These are phyloP conservation scores for Aspergillus hancockii DNA, from an alignment of 495 filamentous ascomycete species.

Conservation along the genomic window DNA sequence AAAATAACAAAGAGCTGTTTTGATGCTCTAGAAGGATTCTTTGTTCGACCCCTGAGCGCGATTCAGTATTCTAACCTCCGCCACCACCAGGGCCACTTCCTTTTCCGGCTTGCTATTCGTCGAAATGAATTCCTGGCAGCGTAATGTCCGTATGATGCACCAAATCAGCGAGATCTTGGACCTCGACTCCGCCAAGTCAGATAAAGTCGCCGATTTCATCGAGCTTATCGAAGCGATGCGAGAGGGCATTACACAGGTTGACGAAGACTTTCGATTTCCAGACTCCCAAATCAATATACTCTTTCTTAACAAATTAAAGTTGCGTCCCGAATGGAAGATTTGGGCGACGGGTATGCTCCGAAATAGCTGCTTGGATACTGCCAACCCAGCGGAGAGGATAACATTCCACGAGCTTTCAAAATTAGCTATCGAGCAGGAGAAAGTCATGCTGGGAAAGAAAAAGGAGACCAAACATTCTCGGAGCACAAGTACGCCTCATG, in stretches of 20 bases:
- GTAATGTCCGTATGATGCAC: conserved; percentile 32
- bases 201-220: conserved; percentile 29
- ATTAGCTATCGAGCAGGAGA: conserved; percentile 27
- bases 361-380: conserved; percentile 23
- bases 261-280: conserved; percentile 28
- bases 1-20: background rate
- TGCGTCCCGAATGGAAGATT: conserved; percentile 28
- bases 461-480: background rate
- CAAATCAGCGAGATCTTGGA: conserved; percentile 35
- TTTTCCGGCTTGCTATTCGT: background rate
- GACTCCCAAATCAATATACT: conserved; percentile 32
- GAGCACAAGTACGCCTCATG: background rate
- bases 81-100: background rate
- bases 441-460: background rate
- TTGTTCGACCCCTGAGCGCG: background rate
- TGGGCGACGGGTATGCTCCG: conserved; percentile 32
- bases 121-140: conserved; percentile 30
- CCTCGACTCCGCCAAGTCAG: conserved; percentile 27
- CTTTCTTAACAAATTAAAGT: conserved; percentile 31
- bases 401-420: conserved; percentile 27
- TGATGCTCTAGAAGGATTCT: background rate
- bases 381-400: conserved; percentile 21
- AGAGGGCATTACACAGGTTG: conserved; percentile 31
- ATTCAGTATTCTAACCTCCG: background rate
- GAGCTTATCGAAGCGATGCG: conserved; percentile 31